These are phyloP conservation scores for Lipomyces oligophaga DNA, from an alignment of 805 yeast species.

Conservation along the genomic window DNA sequence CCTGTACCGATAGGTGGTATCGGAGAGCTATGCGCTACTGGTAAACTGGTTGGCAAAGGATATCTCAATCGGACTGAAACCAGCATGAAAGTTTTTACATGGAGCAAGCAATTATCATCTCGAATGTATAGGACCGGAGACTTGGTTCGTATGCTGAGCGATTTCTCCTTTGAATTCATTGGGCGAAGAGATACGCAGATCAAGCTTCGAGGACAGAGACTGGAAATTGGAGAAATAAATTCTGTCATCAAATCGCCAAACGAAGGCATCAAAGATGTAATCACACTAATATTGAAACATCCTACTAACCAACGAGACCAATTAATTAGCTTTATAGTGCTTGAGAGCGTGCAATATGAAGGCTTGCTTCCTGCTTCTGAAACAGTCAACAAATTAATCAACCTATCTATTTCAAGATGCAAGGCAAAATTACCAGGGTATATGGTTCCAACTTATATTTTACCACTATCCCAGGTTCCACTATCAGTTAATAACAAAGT, in stretches of 20 bases:
- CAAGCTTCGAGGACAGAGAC: conserved; percentile 36
- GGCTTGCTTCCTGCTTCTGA: conserved; percentile 4
- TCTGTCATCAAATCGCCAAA: conserved; percentile 19
- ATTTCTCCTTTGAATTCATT: conserved; percentile 32
- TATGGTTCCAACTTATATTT: conserved; percentile 32
- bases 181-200: conserved; percentile 36
- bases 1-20: conserved; percentile 31
- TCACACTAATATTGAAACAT: conserved; percentile 20
- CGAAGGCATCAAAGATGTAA: conserved; percentile 13
- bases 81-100: conserved; percentile 26
- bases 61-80: conserved; percentile 31
- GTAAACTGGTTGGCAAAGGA: conserved; percentile 34
- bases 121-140: conserved; percentile 33
- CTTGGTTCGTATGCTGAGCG: conserved; percentile 30
- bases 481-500: conserved; percentile 31
- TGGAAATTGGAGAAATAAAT: conserved; percentile 36
- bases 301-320: conserved; percentile 21
- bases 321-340: conserved; percentile 25
- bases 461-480: conserved; percentile 25
- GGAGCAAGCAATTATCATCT: conserved; percentile 4
- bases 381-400: background rate
- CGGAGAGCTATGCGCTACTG: conserved; percentile 36
- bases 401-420: background rate
- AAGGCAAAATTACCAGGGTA: conserved; percentile 23
- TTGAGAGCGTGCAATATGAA: too few species aligned